Evolutionary conservation across 805 yeast species (phyloP), one percentile per base, ranked within the genome.

Genomic region (Lipomyces mesembrius): DNA sequence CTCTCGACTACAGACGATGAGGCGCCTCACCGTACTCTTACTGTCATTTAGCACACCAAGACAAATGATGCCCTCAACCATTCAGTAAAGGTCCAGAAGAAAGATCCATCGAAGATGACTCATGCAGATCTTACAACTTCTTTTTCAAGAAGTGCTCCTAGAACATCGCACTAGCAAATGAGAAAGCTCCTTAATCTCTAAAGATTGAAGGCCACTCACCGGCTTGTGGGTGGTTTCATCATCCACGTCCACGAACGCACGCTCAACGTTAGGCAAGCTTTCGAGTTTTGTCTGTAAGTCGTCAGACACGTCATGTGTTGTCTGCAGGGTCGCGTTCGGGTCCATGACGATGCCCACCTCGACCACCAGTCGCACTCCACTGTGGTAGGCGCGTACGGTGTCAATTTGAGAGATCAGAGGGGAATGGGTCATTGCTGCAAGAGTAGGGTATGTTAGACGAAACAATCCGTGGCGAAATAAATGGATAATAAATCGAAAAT

Each of bases 171-270:
- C 25, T 52, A 52, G 55, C 4, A 49, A 6, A 11, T 37, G 14
- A 22, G n/a, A 22, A 52, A 12, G 5, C n/a, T 43, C 39, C 39
- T 3, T 11, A 37, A 43, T 17, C 22, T 20, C 9, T n/a, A 39
- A 35, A 39, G 32, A 37, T 20, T 12, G 34, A 14, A 22, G 17
- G 6, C 43, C 3, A 25, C 61, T 39, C 14, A 58, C 61, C 32
- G 61, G 61, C 39, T 58, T 58, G 39, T 58, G 61, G 14, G 29
- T 46, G 0, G 61, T 37, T 14, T 58, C 68, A 53, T 87, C 86
- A 71, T 87, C 90, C 29, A 87, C 81, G 73, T 87, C 90, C n/a
- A 87, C 90, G 77, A 84, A 87, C 0, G 89, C 87, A 65, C 90
- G 77, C 72, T 87, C 89, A 2, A 87, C 88, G 74, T 78, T 82